Base-by-base conservation (phyloP, 208 protist species). In the Wallacemonas sp. region DNA sequence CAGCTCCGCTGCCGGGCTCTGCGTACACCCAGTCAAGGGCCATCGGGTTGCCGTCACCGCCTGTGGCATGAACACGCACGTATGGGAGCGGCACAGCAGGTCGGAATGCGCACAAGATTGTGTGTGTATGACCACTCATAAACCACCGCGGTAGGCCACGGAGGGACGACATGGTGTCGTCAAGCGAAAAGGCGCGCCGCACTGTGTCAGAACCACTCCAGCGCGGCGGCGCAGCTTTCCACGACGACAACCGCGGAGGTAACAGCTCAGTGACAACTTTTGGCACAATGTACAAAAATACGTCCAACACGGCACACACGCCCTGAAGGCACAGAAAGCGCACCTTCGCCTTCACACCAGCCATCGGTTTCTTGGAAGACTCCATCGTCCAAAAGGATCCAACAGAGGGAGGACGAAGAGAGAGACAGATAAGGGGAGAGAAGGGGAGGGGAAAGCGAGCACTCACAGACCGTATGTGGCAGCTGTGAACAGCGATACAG, bases 21-120 rank as follows among this genome's bases (percentile, higher is more conserved):
- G 61, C 66, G n/a, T 70, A 51, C 21, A 72, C 36, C 85, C 85
- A 91, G 70, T 93, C 86, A 11, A 93, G 51, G 55, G 61, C 84
- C 59, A 93, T 90, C 28, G 83, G 77, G 65, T 88, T 88, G 17
- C 79, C 80, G 63, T 93, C 86, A 0, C 59, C 69, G 44, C 81
- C 70, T n/a, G 78, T 66, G 34, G 75, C 63, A 1, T 58, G n/a
- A 9, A 79, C 62, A 8, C 86, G 77, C 38, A 41, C 60, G 72
- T 90, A 93, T 9, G 60, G 45, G 17, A 86, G 65, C 9, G 68
- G 66, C 21, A 53, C 66, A 9, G 60, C 53, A 0, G 83, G 83
- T 6, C 83, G 77, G 33, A 90, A 77, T 45, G 75, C 73, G 55
- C 86, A 86, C 14, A 93, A 63, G n/a, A 90, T 75, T 15, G 86